Evolutionary conservation across 805 yeast genomes (phyloP), one percentile per base, ranked within the genome.

Genomic region (Grigorovia transvaalensis): DNA sequence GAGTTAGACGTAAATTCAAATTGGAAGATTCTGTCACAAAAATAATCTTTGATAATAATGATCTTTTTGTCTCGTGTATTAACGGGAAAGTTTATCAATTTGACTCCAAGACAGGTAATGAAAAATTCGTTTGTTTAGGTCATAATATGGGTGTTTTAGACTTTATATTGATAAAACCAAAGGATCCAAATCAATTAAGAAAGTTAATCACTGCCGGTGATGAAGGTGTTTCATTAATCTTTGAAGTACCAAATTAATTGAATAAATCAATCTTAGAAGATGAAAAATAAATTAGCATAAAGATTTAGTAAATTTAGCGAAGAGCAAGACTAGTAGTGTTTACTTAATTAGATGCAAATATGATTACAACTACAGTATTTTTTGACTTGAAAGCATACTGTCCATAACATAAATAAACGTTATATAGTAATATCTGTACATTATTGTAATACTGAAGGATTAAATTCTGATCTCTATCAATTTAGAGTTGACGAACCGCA

Each of bases 91-190:
- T 93, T 40, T 84, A 83, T 69, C 82, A 84, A 67, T 89, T 88
- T 85, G 97, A 93, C 68, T 82, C 85, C 7, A 82, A 96, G 71
- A 84, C 89, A 2, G 96, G 96, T 53, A 80, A 78, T 54, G 82
- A 80, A 61, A 69, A 84, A 53, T 85, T 84, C 71, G 84, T 77
- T 38, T 93, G 95, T 56, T 80, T 81, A 44, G 99, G 99, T 20
- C 99, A 93, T 67, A 85, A 85, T 68, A 86, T 87, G 85, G 98
- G 98, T 56, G 82, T 93, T 18, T 75, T 93, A 56, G 97, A 88
- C 61, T 91, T 93, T 64, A 81, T 84, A 18, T 63, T 84, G 45
- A 78, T 81, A 52, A 81, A 79, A 44, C 71, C 78, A 46, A 40
- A 52, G 33, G 57, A 57, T n/a, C 47, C 52, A 12, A 55, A 54